phyloP scores from a whole-genome alignment of 805 yeast species.

The Kuraishia piskuri region DNA sequence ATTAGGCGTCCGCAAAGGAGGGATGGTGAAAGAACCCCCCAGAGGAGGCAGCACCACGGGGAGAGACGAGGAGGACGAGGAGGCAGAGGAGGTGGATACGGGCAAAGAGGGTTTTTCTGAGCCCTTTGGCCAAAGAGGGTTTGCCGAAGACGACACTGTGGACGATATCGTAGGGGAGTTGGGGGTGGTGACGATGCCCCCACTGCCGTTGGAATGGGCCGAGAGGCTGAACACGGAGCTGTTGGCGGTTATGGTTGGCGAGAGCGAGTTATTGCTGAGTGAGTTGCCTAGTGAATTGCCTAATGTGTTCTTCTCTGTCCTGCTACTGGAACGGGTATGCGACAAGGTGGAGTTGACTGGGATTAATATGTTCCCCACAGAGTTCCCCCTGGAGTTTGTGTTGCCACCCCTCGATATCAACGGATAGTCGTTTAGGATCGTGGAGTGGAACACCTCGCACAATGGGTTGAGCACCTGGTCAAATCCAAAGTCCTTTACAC shows the following conservation, averaged over 20 bases:
- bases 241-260: constrained; percentile 2
- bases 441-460: constrained; percentile 58
- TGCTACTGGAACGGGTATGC: too few species aligned
- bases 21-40: neutral
- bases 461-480: constrained; percentile 57
- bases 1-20: constrained; percentile 3
- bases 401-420: constrained; percentile 29
- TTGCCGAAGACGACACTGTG: neutral
- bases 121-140: neutral
- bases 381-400: too few species aligned
- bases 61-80: neutral
- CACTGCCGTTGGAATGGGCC: neutral
- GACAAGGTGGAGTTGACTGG: too few species aligned
- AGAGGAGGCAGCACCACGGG: neutral
- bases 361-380: neutral
- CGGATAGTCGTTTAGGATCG: constrained; percentile 58
- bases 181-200: neutral
- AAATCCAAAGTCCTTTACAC: constrained; percentile 75
- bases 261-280: constrained; percentile 3
- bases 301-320: too few species aligned
- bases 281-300: too few species aligned
- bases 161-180: neutral
- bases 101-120: neutral
- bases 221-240: constrained; percentile 13
- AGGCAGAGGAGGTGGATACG: neutral